Evolutionary conservation across 2,329 filamentous ascomycete genomes (phyloP).

Genomic region (Nannizziopsis barbatae): DNA sequence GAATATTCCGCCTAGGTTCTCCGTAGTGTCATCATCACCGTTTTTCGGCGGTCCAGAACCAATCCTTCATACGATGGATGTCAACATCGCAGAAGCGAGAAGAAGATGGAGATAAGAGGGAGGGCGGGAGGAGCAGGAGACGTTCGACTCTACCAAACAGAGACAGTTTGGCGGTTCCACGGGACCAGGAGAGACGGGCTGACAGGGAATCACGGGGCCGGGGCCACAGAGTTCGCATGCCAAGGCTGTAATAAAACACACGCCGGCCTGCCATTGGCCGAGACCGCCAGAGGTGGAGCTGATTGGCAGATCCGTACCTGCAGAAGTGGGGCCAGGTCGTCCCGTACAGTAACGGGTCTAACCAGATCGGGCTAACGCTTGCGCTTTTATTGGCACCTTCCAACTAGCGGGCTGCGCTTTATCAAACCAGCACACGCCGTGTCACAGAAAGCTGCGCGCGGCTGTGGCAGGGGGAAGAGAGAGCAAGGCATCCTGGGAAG

Average conservation of each 20-base stretch:
- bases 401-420: not conserved
- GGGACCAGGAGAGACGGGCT: not conserved
- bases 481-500: too few species aligned
- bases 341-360: not conserved
- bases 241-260: conserved; percentile 11
- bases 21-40: conserved; percentile 2
- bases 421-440: not conserved
- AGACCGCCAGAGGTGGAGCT: not conserved
- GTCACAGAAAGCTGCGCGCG: too few species aligned
- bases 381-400: too few species aligned
- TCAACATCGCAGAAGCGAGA: conserved; percentile 3
- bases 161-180: not conserved
- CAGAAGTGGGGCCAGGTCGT: conserved; percentile 1
- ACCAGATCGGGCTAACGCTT: not conserved
- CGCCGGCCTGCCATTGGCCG: conserved; percentile 2
- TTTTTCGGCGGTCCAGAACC: not conserved
- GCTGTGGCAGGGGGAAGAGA: too few species aligned
- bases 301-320: conserved; percentile 8
- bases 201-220: not conserved
- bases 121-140: not conserved
- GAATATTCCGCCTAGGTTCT: not conserved
- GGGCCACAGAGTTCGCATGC: not conserved
- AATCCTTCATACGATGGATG: not conserved
- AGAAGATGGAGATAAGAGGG: not conserved
- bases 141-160: not conserved